Base-by-base conservation (phyloP, 2,329 filamentous ascomycete genomes). In the Colletotrichum orbiculare region DNA sequence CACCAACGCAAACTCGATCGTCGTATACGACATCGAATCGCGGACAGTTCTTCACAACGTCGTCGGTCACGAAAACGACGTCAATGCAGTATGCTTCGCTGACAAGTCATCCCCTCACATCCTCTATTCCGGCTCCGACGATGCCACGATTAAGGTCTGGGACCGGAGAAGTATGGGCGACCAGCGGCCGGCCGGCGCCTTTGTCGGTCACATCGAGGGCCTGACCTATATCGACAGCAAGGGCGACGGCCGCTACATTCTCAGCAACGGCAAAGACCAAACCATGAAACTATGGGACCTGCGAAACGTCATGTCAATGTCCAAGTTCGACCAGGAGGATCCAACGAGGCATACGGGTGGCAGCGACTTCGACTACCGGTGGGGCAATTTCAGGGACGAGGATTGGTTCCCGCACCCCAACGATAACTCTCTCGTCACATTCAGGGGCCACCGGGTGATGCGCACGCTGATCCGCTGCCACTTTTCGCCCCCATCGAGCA, bases 271-370 rank as follows among this genome's bases (percentile, higher is more conserved):
- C 67, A 99, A 98, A 75, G 96, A 99, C 74, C 96, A 98, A 77
- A 95, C 90, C 46, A 97, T 97, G 88, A 98, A 98, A 78, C 85
- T 99, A 0, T 99, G 96, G 96, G 96, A 99, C 76, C 76, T 97
- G 60, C 86, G 95, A 55, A 96, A 92, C 84, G 95, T 94, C 85
- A 92, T 96, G 83, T 89, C 89, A 6, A 90, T 91, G 1, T 85
- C 89, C 39, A 81, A 84, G 56, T 91, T 88, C 64, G 81, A 84
- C 49, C 77, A 82, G 38, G 79, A 89, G 57, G 82, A 89, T 66
- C 83, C 86, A 5, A 78, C 81, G n/a, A 77, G 81, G 45, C 82
- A 86, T 71, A 87, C 85, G 1, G 76, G 76, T 25, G 75, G 75
- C 33, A 87, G 85, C 48, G 82, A 85, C 66, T 95, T 92, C 73